Conservation (phyloP, 345 rosid genomes). For the Populus ilicifolia region DNA sequence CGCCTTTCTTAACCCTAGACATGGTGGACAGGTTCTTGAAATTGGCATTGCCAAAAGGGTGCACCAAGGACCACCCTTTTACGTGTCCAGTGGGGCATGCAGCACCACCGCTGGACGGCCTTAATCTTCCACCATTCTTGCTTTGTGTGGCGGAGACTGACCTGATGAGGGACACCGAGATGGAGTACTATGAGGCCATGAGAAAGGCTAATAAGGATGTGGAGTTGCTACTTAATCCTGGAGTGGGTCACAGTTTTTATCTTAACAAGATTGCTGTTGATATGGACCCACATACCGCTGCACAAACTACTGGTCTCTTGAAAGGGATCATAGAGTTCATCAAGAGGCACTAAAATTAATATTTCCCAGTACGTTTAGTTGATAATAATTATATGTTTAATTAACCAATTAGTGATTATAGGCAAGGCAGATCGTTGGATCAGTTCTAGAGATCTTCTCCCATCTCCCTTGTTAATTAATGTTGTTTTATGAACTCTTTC, state of each 20-base stretch:
- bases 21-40: conserved; percentile 58
- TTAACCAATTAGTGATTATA: background rate
- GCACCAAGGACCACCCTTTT: conserved; percentile 48
- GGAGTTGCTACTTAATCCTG: conserved; percentile 39
- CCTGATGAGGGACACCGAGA: conserved; percentile 48
- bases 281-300: conserved; percentile 37
- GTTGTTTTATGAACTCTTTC: background rate
- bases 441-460: background rate
- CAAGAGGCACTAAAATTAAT: conserved; percentile 19
- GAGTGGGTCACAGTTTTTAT: conserved; percentile 61
- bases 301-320: conserved; percentile 30
- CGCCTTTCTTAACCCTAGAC: conserved; percentile 51
- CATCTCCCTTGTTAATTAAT: background rate
- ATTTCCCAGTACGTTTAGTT: background rate
- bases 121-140: conserved; percentile 48
- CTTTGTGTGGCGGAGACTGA: conserved; percentile 50
- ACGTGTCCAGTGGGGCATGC: conserved; percentile 61
- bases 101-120: conserved; percentile 31
- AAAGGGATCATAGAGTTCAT: conserved; percentile 40
- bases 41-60: conserved; percentile 41
- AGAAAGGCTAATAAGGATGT: conserved; percentile 42
- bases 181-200: conserved; percentile 58
- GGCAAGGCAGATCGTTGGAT: background rate
- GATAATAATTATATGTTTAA: background rate
- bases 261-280: conserved; percentile 52